Evolutionary conservation across 495 filamentous ascomycete genomes (phyloP).

Genomic region (Penicillium arizonense): DNA sequence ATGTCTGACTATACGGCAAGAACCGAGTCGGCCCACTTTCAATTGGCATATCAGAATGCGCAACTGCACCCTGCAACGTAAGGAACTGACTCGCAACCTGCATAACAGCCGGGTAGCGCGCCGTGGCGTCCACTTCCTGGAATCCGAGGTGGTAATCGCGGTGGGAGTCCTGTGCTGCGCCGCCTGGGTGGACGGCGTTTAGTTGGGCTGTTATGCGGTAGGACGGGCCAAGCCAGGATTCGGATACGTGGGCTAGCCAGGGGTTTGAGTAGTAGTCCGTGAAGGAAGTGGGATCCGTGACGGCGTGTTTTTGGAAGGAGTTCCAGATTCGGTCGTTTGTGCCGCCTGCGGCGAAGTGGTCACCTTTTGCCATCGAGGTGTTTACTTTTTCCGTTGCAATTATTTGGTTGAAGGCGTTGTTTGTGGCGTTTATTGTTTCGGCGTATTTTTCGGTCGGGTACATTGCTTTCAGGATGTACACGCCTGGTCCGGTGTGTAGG

Average conservation of each 20-base stretch:
- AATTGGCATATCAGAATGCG: conserved; percentile 55
- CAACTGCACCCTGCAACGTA: conserved; percentile 57
- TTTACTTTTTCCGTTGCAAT: conserved; percentile 33
- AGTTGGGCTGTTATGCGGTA: conserved; percentile 55
- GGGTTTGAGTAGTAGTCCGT: conserved; percentile 53
- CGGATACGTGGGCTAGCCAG: conserved; percentile 44
- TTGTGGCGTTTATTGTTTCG: conserved; percentile 34
- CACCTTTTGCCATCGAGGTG: conserved; percentile 35
- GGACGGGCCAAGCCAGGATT: conserved; percentile 50
- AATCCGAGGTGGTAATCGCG: conserved; percentile 60
- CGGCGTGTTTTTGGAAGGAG: conserved; percentile 54
- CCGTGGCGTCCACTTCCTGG: conserved; percentile 35
- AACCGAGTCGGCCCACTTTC: conserved; percentile 52
- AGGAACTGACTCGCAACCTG: conserved; percentile 49
- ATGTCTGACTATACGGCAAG: conserved; percentile 53
- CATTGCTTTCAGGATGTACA: conserved; percentile 50
- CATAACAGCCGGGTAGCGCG: conserved; percentile 38
- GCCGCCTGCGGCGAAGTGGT: conserved; percentile 51
- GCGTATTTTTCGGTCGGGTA: conserved; percentile 29
- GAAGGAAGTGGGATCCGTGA: conserved; percentile 45
- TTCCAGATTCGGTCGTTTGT: conserved; percentile 58
- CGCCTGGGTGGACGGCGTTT: conserved; percentile 55
- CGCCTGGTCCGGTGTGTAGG: conserved; percentile 49
- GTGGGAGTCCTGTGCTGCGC: conserved; percentile 49
- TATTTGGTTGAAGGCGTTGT: conserved; percentile 44